Evolutionary conservation across 2,329 filamentous ascomycete species (phyloP).

Genomic region (Gaeumannomyces tritici): DNA sequence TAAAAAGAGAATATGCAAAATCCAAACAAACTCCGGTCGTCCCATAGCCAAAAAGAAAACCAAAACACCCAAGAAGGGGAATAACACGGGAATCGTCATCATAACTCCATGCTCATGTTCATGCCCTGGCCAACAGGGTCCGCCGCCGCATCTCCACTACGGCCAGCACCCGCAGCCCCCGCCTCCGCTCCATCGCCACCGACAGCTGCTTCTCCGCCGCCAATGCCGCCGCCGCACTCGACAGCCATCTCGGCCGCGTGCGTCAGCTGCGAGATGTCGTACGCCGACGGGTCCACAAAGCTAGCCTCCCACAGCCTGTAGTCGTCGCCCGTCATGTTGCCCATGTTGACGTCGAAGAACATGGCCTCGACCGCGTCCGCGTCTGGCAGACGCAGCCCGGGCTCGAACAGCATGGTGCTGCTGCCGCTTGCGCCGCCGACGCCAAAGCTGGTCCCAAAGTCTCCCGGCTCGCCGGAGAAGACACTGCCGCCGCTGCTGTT

Average conservation of each 20-base stretch:
- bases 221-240: slow-evolving; percentile 1
- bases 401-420: background rate
- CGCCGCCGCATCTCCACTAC: background rate
- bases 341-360: slow-evolving; percentile 17
- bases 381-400: slow-evolving; percentile 9
- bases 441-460: background rate
- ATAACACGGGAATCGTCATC: background rate
- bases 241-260: slow-evolving; percentile 10
- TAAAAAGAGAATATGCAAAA: too few relatives aligned
- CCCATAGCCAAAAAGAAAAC: background rate
- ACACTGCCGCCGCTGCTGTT: too few relatives aligned
- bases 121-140: background rate
- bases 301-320: slow-evolving; percentile 27
- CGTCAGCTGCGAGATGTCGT: slow-evolving; percentile 21
- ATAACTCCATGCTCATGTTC: background rate
- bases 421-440: background rate
- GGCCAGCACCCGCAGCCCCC: too few relatives aligned
- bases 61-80: background rate
- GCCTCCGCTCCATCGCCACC: background rate
- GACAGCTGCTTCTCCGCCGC: background rate
- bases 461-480: too few relatives aligned
- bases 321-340: slow-evolving; percentile 16
- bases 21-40: too few relatives aligned
- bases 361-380: slow-evolving; percentile 10
- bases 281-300: slow-evolving; percentile 22